Percentiles rank a stretch among this genome's conserved stretches.
These are phyloP conservation scores for Triticum dicoccoides DNA, from an alignment of 176 grass and related monocot genomes.

Conservation along the genomic window DNA sequence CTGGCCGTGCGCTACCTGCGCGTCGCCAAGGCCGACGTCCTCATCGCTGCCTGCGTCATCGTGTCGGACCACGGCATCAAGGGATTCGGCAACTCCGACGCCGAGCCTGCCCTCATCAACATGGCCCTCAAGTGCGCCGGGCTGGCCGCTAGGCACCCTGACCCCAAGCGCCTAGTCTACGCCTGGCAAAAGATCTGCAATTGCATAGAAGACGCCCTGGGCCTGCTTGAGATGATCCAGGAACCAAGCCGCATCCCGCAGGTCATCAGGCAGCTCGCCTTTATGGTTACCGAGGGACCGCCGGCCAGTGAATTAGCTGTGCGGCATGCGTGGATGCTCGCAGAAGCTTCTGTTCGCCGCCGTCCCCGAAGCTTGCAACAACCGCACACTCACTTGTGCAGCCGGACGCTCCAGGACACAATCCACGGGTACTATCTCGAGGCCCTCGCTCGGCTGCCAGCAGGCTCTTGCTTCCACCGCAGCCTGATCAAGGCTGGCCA, in stretches of 20 bases:
- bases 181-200: background rate
- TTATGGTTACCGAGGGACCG: background rate
- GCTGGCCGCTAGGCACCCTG: background rate
- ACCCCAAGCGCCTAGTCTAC: background rate
- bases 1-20: conserved; percentile 3
- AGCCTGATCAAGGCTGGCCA: no score
- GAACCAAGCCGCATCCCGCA: background rate
- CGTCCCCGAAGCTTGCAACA: background rate
- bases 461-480: background rate
- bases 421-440: background rate
- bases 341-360: background rate
- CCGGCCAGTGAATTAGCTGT: background rate
- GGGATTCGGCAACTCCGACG: background rate
- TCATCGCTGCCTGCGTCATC: background rate
- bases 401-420: background rate
- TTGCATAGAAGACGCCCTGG: background rate
- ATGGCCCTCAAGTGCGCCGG: background rate
- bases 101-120: background rate
- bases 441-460: background rate
- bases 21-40: background rate
- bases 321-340: background rate
- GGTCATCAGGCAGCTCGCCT: no score
- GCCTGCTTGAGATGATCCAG: background rate
- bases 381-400: background rate
- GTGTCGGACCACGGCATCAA: background rate